Conservation (phyloP, 306 rosid species). For the Cucumis hystrix region DNA sequence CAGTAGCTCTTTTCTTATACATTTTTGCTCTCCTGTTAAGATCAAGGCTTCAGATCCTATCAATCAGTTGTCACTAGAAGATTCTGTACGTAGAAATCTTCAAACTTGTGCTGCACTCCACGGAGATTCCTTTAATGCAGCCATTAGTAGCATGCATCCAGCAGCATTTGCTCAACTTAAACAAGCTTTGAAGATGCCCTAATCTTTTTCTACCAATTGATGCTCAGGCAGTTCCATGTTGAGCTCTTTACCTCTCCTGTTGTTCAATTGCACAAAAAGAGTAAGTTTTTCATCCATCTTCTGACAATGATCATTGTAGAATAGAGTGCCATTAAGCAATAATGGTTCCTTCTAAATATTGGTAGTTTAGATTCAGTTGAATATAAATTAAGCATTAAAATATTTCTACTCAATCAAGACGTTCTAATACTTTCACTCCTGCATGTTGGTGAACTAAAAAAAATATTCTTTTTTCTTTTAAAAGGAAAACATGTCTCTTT, state of each 20-base stretch:
- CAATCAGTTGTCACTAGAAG: conserved; percentile 70
- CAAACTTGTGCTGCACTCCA: conserved; percentile 82
- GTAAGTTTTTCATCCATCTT: background rate
- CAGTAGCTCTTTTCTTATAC: conserved; percentile 8
- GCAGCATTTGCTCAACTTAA: conserved; percentile 67
- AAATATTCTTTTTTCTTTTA: too few species aligned
- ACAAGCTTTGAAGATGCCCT: conserved; percentile 78
- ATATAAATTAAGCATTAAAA: background rate
- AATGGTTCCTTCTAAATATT: background rate
- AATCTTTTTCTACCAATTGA: background rate
- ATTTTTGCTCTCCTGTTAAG: conserved; percentile 23
- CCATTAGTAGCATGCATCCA: conserved; percentile 81
- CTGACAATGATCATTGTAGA: background rate
- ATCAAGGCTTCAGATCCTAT: conserved; percentile 79
- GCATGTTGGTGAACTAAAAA: background rate
- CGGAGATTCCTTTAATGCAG: conserved; percentile 81
- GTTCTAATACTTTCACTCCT: background rate
- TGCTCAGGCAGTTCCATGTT: background rate
- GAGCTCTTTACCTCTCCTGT: background rate
- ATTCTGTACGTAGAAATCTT: conserved; percentile 72
- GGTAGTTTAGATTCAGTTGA: background rate
- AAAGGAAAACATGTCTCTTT: too few species aligned
- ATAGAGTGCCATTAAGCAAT: background rate
- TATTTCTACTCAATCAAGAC: background rate
- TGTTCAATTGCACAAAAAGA: background rate